phyloP scores from a whole-genome alignment of 2,329 filamentous ascomycete genomes.

The Endocalyx cinctus region DNA sequence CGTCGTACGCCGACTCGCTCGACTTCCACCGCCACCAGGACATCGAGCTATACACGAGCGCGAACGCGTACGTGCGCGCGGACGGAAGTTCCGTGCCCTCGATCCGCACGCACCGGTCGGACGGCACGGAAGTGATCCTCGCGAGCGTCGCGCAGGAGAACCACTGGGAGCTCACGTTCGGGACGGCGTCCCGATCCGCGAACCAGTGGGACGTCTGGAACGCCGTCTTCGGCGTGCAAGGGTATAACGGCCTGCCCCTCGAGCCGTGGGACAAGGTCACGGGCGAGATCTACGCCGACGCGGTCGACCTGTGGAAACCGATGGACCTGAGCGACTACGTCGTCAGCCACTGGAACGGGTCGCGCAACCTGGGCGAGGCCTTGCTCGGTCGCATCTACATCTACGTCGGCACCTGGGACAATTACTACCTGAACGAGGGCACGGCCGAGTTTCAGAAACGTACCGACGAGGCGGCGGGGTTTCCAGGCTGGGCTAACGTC shows the following conservation, averaged over 20 bases:
- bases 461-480: constrained; percentile 11
- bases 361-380: constrained; percentile 11
- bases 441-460: constrained; percentile 12
- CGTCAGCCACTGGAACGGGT: constrained; percentile 10
- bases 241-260: constrained; percentile 14
- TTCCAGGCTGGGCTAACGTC: constrained; percentile 16
- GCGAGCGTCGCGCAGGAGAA: constrained; percentile 16
- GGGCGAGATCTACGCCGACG: constrained; percentile 15
- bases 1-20: constrained; percentile 17
- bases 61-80: constrained; percentile 13
- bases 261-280: constrained; percentile 21
- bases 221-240: constrained; percentile 16
- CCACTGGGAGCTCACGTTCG: constrained; percentile 19
- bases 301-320: constrained; percentile 14
- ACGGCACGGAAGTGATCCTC: constrained; percentile 7
- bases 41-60: constrained; percentile 15
- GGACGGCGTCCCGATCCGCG: constrained; percentile 15
- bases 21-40: constrained; percentile 16
- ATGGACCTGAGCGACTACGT: constrained; percentile 15
- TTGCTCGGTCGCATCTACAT: constrained; percentile 13
- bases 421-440: constrained; percentile 17
- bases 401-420: constrained; percentile 17
- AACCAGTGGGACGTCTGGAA: constrained; percentile 20
- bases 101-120: constrained; percentile 10
- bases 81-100: constrained; percentile 11